Base-by-base conservation (phyloP, 768 basidiomycete genomes). In the Rhodotorula taiwanensis region DNA sequence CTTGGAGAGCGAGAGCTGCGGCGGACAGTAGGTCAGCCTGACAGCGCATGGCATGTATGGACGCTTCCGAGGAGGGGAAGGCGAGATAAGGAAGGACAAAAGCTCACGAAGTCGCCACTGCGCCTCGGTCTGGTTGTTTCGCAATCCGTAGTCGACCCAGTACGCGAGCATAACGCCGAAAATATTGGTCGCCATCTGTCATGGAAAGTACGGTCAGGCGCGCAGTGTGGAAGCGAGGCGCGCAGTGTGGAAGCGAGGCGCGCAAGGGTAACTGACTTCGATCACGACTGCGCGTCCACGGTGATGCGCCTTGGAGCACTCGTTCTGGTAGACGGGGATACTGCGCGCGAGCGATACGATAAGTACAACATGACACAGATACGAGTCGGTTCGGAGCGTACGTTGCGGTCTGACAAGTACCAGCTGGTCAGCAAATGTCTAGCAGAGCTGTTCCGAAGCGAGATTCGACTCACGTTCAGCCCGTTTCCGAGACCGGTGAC, bases 401-500 rank as follows among this genome's bases (percentile, higher is more conserved):
- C 27, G 47, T 48, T 15, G 47, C 47, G 15, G 47, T 48, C 47
- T 48, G 47, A 3, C 15, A 13, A 27, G 47, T 27, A 5, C 7
- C 3, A 6, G 5, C 8, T 28, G 11, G 27, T 45, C 47, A 48
- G 13, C 25, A 25, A 48, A 48, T n/a, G n/a, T n/a, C n/a, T n/a
- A n/a, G 47, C 4, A 16, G n/a, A n/a, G 44, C 27, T 25, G 16
- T 9, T n/a, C 21, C 8, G 45, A 15, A 84, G 85, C 21, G 79
- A 77, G 6, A 84, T 83, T 0, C 84, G 82, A 83, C 83, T 5
- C 84, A 48, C 47, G 62, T 34, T 45, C 33, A 60, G 20, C 21
- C 58, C 84, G 64, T 86, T 85, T 23, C 84, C 84, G n/a, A 85
- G 67, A 21, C 84, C 84, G 5, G 83, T 83, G 48, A 84, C 69